These are phyloP conservation scores for Emiliania huxleyi DNA, from an alignment of 78 protist species.

Conservation along the genomic window DNA sequence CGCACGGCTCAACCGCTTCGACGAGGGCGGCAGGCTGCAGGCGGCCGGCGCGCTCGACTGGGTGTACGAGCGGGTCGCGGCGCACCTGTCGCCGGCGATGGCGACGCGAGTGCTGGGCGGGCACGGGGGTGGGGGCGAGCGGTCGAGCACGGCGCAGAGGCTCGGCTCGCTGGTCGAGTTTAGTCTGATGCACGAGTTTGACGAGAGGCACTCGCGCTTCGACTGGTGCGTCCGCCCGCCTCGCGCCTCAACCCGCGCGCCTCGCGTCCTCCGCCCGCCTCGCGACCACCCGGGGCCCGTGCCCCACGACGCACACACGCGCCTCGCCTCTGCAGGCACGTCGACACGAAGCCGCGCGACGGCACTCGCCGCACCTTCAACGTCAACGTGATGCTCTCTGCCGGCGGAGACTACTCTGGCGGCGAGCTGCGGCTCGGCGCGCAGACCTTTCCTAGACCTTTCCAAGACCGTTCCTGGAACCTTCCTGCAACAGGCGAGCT, in stretches of 20 bases:
- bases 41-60: not conserved
- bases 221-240: not conserved
- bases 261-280: too few relatives aligned
- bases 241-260: too few relatives aligned
- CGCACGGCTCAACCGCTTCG: not conserved
- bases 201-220: not conserved
- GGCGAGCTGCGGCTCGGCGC: not conserved
- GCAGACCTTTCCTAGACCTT: too few relatives aligned
- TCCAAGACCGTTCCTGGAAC: too few relatives aligned
- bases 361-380: not conserved
- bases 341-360: not conserved
- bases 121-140: not conserved
- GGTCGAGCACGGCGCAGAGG: not conserved
- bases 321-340: too few relatives aligned
- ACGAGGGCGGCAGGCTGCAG: not conserved
- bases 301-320: too few relatives aligned
- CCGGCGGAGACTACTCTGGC: not conserved
- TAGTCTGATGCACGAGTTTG: not conserved
- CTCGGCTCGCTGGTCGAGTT: not conserved
- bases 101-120: not conserved
- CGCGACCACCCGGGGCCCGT: too few relatives aligned
- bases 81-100: not conserved
- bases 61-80: not conserved
- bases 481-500: too few relatives aligned
- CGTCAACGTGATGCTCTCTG: constrained; percentile 4